Evolutionary conservation across 352 stramenopile species (phyloP).

Genomic region (Detonula confervacea): DNA sequence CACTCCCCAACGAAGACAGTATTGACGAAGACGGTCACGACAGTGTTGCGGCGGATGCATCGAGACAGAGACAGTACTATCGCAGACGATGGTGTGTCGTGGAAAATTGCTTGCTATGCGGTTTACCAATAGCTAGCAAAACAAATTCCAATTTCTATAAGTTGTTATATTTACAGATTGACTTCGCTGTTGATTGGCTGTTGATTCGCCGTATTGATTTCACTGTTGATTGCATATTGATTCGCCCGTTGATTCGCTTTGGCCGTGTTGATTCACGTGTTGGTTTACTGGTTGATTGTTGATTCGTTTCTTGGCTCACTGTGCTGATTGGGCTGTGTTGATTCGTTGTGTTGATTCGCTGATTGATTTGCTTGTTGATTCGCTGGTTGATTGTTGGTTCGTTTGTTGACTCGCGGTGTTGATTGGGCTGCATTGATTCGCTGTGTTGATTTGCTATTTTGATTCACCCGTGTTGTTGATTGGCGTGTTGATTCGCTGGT

Average conservation of each 20-base stretch:
- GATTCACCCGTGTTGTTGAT: neutral
- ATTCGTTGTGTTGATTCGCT: neutral
- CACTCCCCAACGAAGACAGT: no score
- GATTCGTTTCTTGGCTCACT: neutral
- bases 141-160: no score
- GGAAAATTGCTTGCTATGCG: neutral
- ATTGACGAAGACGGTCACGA: no score
- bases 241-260: neutral
- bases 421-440: neutral
- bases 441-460: neutral
- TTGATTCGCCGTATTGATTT: no score
- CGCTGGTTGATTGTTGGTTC: neutral
- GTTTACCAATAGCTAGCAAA: no score
- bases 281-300: neutral
- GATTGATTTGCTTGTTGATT: no score
- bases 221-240: neutral
- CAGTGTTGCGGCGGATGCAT: no score
- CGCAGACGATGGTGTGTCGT: no score
- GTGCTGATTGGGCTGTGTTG: neutral
- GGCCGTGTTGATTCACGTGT: neutral
- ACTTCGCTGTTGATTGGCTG: no score
- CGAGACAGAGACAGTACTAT: no score
- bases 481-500: neutral
- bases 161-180: no score
- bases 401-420: neutral